Evolutionary conservation across 2,329 filamentous ascomycete genomes (phyloP).

Genomic region (Aplosporella prunicola): DNA sequence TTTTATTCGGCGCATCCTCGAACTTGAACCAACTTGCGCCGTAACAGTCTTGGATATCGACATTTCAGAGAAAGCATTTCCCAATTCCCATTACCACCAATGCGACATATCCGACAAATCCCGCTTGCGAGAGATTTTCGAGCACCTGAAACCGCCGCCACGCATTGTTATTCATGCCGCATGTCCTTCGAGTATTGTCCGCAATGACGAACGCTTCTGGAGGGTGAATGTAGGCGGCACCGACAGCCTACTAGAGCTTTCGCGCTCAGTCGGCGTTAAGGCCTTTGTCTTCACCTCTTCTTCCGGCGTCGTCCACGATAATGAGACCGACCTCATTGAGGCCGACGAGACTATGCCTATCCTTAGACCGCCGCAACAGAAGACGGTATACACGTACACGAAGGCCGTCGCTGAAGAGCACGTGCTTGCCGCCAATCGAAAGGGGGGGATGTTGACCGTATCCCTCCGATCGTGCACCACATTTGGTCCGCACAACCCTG

Average conservation of each 20-base stretch:
- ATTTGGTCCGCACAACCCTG: slow-evolving; percentile 10
- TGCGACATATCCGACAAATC: slow-evolving; percentile 10
- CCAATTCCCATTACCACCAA: slow-evolving; percentile 12
- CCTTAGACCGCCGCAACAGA: slow-evolving; percentile 13
- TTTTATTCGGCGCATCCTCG: slow-evolving; percentile 10
- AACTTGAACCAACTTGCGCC: slow-evolving; percentile 10
- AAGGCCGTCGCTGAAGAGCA: slow-evolving; percentile 17
- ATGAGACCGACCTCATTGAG: slow-evolving; percentile 11
- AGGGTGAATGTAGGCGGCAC: slow-evolving; percentile 13
- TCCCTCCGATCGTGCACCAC: slow-evolving; percentile 8
- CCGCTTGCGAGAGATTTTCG: slow-evolving; percentile 11
- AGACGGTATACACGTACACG: slow-evolving; percentile 16
- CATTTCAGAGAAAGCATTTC: slow-evolving; percentile 6
- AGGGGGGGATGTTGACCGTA: slow-evolving; percentile 7
- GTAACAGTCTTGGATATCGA: slow-evolving; percentile 13
- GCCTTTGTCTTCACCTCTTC: slow-evolving; percentile 17
- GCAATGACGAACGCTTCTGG: slow-evolving; percentile 5
- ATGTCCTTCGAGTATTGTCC: slow-evolving; percentile 9
- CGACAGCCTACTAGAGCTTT: slow-evolving; percentile 9
- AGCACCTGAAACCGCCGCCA: slow-evolving; percentile 7
- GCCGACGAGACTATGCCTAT: slow-evolving; percentile 13
- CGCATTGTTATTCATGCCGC: slow-evolving; percentile 14
- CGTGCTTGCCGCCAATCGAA: slow-evolving; percentile 14
- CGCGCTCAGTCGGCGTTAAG: slow-evolving; percentile 9
- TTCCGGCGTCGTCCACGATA: slow-evolving; percentile 16